Conservation (phyloP, 2,329 filamentous ascomycete species). For the Arthrobotrys iridis region DNA sequence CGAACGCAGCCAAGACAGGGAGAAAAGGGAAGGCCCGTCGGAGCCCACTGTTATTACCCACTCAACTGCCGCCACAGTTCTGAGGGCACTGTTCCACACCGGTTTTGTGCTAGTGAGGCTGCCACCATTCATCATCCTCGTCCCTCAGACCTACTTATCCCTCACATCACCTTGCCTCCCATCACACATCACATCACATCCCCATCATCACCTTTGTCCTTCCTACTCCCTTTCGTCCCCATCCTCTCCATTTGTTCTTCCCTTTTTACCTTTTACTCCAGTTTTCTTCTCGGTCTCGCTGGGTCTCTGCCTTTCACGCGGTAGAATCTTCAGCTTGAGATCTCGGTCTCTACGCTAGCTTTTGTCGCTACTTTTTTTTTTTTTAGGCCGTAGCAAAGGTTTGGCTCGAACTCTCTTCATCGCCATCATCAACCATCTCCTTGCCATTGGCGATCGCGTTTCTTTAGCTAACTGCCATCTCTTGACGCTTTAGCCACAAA, state of each 20-base stretch:
- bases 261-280: background rate
- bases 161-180: slow-evolving; percentile 16
- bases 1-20: background rate
- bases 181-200: slow-evolving; percentile 21
- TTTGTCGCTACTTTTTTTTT: slow-evolving; percentile 33
- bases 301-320: slow-evolving; percentile 28
- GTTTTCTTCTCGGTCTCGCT: slow-evolving; percentile 32
- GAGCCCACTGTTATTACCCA: background rate
- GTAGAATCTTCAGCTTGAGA: slow-evolving; percentile 42
- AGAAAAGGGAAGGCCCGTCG: slow-evolving; percentile 20
- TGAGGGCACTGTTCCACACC: slow-evolving; percentile 5
- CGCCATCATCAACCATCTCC: slow-evolving; percentile 7
- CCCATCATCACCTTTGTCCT: slow-evolving; percentile 13
- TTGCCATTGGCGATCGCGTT: slow-evolving; percentile 35
- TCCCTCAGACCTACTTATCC: background rate
- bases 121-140: slow-evolving; percentile 4
- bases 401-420: slow-evolving; percentile 22
- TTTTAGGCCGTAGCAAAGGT: slow-evolving; percentile 42
- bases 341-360: slow-evolving; percentile 29
- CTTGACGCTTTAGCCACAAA: background rate
- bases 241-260: slow-evolving; percentile 2
- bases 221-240: slow-evolving; percentile 13
- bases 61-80: slow-evolving; percentile 10
- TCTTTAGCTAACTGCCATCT: slow-evolving; percentile 17
- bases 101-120: slow-evolving; percentile 15